phyloP scores from a whole-genome alignment of 495 filamentous ascomycete genomes.

The Hyaloscypha bicolor region DNA sequence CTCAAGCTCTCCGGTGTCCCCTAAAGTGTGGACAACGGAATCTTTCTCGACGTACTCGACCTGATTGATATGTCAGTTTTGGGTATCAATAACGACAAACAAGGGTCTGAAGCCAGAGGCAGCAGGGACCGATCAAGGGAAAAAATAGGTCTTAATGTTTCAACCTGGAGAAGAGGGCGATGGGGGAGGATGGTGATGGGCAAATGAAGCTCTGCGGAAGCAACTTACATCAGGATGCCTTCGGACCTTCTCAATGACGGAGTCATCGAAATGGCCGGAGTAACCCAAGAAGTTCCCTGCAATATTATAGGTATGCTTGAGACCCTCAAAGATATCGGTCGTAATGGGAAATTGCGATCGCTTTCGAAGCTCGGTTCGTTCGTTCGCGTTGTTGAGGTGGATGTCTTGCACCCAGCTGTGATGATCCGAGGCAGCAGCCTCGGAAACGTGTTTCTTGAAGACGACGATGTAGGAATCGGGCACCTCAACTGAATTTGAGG shows the following conservation, averaged over 20 bases:
- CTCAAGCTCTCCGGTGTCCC: slow-evolving; percentile 59
- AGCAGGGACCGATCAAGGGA: not conserved
- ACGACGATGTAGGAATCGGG: slow-evolving; percentile 96
- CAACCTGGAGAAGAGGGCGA: not conserved
- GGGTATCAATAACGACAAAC: slow-evolving; percentile 11
- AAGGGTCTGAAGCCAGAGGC: not conserved
- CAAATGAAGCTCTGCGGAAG: not conserved
- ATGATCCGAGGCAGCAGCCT: slow-evolving; percentile 68
- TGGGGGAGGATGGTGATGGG: slow-evolving; percentile 3
- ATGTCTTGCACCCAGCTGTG: slow-evolving; percentile 92
- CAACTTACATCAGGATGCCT: slow-evolving; percentile 94
- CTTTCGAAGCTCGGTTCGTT: slow-evolving; percentile 83
- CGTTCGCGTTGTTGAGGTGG: slow-evolving; percentile 59
- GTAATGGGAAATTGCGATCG: slow-evolving; percentile 75
- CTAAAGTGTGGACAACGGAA: slow-evolving; percentile 82
- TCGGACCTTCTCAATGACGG: slow-evolving; percentile 89
- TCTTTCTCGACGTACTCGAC: slow-evolving; percentile 97
- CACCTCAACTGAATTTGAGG: slow-evolving; percentile 69
- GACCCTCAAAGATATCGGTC: slow-evolving; percentile 73
- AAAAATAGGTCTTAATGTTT: not conserved
- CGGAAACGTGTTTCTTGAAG: slow-evolving; percentile 92
- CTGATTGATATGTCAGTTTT: slow-evolving; percentile 48
- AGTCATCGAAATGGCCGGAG: slow-evolving; percentile 93
- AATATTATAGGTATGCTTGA: slow-evolving; percentile 96
- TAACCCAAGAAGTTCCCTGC: slow-evolving; percentile 84